A percentile compares a stretch with the other conserved stretches of the same genome.
These are phyloP conservation scores for Trichothecium roseum DNA, from an alignment of 2,329 filamentous ascomycete genomes.

Conservation along the genomic window DNA sequence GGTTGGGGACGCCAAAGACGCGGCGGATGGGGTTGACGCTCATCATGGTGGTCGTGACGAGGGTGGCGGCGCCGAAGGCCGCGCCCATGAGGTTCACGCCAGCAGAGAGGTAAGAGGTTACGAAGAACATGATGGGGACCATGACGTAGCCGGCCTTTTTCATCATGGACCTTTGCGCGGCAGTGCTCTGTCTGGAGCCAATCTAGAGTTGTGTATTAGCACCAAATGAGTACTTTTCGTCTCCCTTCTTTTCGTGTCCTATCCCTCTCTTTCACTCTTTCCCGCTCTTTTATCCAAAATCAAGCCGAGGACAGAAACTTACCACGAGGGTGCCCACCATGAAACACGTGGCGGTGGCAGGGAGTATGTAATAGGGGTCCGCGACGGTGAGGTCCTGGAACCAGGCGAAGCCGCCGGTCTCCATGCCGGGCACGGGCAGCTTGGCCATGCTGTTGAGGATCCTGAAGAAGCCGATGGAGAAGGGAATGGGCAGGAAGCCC, in stretches of 20 bases:
- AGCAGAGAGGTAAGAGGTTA: conserved; percentile 36
- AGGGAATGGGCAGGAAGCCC: conserved; percentile 41
- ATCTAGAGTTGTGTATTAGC: conserved; percentile 17
- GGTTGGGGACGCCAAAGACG: conserved; percentile 24
- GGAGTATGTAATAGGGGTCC: conserved; percentile 73
- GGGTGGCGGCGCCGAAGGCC: conserved; percentile 26
- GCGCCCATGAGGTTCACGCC: conserved; percentile 37
- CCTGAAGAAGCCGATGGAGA: conserved; percentile 75
- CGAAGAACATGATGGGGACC: conserved; percentile 30
- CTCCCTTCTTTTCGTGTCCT: no score
- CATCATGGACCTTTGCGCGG: conserved; percentile 22
- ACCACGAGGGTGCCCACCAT: conserved; percentile 48
- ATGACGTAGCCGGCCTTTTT: conserved; percentile 33
- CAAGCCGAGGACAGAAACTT: conserved; percentile 12
- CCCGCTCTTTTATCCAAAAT: no score
- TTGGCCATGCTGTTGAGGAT: conserved; percentile 62
- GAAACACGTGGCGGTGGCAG: conserved; percentile 44
- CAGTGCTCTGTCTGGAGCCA: conserved; percentile 21
- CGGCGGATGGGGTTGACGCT: conserved; percentile 27
- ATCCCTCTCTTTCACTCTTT: no score
- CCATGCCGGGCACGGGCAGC: conserved; percentile 72
- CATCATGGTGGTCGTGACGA: conserved; percentile 25
- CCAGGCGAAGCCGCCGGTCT: conserved; percentile 65
- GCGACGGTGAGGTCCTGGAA: conserved; percentile 62
- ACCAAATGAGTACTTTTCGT: no score